Base-by-base conservation (phyloP, 257 asterid species). In the Solanum pennellii region DNA sequence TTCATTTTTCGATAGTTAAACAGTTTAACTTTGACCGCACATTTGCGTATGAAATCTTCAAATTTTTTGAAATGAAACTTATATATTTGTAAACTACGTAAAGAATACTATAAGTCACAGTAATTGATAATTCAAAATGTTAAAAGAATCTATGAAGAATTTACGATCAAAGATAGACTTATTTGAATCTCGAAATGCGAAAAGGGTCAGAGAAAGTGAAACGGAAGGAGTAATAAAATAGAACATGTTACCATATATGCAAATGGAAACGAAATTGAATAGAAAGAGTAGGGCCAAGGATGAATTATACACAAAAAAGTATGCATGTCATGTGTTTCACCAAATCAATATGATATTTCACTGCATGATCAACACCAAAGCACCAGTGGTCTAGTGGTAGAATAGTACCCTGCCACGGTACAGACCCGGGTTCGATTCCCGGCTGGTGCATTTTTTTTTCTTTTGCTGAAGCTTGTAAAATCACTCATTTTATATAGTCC, bases 311-410 rank as follows among this genome's bases (percentile, higher is more conserved):
- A 37, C n/a, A 23, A 10, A 60, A 23, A 60, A 0, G 29, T 60
- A 10, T 60, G 49, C 49, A 73, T 14, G 42, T 5, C 49, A 6
- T 72, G 45, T 72, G 27, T 29, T 73, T 73, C 29, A 35, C 5
- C 31, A 37, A 73, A 73, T 2, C 80, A 15, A 0, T 20, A 20
- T 37, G 11, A 21, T 8, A 18, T 20, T 20, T 0, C 27, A 8
- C 9, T 74, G 20, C 12, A 12, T 12, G 31, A 10, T 35, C 7
- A 39, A 12, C 5, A 75, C 3, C 12, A 12, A n/a, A 0, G 97
- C 97, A 94, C 95, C 93, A 95, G 96, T 94, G 97, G 97, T 94
- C 97, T 93, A 93, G 95, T 95, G 98, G 98, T 94, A 94, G 97
- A 92, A 93, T 94, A 95, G 93, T 94, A 93, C 94, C 93, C 97